A percentile compares a stretch with the other conserved stretches of the same genome.
phyloP scores from a whole-genome alignment of 1,284 basidiomycete genomes.

The Apiotrichum siamense region DNA sequence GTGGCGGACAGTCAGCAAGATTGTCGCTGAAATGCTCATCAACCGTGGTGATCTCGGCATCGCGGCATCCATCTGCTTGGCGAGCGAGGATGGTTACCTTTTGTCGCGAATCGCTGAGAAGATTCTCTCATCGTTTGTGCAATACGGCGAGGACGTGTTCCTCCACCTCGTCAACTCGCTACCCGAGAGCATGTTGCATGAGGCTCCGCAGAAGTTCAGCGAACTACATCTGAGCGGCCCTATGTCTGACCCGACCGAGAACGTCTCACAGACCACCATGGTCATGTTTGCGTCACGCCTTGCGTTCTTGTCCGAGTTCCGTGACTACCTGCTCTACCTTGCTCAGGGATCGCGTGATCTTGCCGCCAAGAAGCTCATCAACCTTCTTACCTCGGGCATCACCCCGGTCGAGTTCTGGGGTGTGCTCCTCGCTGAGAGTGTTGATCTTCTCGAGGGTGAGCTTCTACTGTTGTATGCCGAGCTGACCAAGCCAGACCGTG shows the following conservation, averaged over 20 bases:
- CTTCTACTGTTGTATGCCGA: background rate
- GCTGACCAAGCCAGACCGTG: constrained; percentile 34
- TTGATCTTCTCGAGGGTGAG: constrained; percentile 48
- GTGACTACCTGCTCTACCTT: constrained; percentile 49
- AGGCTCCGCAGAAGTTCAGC: constrained; percentile 28
- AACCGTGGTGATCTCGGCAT: constrained; percentile 42
- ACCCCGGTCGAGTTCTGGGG: constrained; percentile 48
- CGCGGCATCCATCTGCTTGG: constrained; percentile 47
- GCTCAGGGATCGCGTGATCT: constrained; percentile 34
- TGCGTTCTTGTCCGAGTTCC: constrained; percentile 49
- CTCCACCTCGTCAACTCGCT: constrained; percentile 31
- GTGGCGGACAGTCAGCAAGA: constrained; percentile 37
- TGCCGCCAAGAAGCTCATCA: constrained; percentile 46
- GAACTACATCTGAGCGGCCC: constrained; percentile 13
- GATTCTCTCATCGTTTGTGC: constrained; percentile 46
- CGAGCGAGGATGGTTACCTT: constrained; percentile 43
- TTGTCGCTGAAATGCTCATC: constrained; percentile 44
- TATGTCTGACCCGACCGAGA: constrained; percentile 1
- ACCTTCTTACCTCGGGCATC: constrained; percentile 43
- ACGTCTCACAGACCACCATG: constrained; percentile 3
- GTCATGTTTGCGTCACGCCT: constrained; percentile 41
- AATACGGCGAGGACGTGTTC: constrained; percentile 32
- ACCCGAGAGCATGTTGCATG: constrained; percentile 33
- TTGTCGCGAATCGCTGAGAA: constrained; percentile 47
- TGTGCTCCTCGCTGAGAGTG: constrained; percentile 47